Base-by-base conservation (phyloP, 1,284 basidiomycete species). In the Cryptococcus jaspeensis region DNA sequence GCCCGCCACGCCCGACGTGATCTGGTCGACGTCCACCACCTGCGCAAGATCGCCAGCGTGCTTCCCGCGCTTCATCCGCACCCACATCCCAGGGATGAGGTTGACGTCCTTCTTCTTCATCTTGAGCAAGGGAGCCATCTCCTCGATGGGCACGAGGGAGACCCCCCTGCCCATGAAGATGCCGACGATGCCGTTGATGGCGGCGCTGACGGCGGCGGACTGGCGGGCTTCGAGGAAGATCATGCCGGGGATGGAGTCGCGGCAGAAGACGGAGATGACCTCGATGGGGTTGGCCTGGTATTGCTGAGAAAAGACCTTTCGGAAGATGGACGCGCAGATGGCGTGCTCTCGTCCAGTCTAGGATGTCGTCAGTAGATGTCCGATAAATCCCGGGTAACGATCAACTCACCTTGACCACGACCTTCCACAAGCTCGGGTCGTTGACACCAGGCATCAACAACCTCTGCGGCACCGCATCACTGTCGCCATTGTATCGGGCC, bases 91-190 rank as follows among this genome's bases (percentile, higher is more conserved):
- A 1, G 87, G 86, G 18, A 85, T 86, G 46, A 98, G 84, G 1
- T 89, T 89, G 54, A 89, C 80, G 63, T 93, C 90, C 71, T 93
- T 89, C 79, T 95, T 94, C 81, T 94, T 96, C 69, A 97, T 96
- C 73, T 92, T 91, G 63, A 99, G 83, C 36, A 99, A 80, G 61
- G 91, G 92, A 6, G 94, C 92, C 95, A 99, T 99, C 81, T 99
- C 95, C 66, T 97, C 92, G 62, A 98, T 94, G 8, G 94, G 94
- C 1, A 99, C 92, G 40, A 98, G 84, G 41, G 85, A 83, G 60
- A 93, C 84, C 18, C 88, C 88, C 52, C 88, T 86, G 63, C 67
- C 65, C 38, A 85, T 82, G 77, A 93, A 99, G 52, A 95, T 87
- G 53, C 94, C 95, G 52, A 98, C 90, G 43, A 99, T 86, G 36